A percentile compares a stretch with the other conserved stretches of the same genome.
Conservation (phyloP, 306 rosid species). For the Astragalus membranaceus region DNA sequence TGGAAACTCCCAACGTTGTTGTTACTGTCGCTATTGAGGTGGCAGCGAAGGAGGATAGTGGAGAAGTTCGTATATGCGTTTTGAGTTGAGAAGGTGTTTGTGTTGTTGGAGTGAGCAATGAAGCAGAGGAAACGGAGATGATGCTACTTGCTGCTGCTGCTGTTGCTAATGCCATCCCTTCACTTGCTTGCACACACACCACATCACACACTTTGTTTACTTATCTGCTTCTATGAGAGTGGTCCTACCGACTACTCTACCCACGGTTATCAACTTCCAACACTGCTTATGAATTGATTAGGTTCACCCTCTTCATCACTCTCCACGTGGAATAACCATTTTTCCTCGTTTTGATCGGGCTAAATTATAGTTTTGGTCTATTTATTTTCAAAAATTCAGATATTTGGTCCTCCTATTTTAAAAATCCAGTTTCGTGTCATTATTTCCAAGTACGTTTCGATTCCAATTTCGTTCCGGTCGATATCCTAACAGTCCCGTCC, state of each 20-base stretch:
- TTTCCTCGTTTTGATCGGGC: no score
- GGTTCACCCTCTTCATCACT: constrained; percentile 5
- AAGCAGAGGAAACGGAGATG: constrained; percentile 46
- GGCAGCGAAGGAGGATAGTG: neutral
- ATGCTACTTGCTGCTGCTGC: constrained; percentile 23
- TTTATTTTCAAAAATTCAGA: no score
- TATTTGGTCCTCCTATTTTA: no score
- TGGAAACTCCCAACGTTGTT: neutral
- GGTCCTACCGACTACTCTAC: neutral
- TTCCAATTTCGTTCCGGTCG: no score
- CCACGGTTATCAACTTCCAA: constrained; percentile 14
- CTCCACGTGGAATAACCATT: constrained; percentile 30
- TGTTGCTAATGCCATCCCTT: constrained; percentile 31
- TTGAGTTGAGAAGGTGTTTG: constrained; percentile 22
- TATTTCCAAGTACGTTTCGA: no score
- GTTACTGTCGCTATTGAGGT: neutral
- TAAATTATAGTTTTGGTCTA: no score
- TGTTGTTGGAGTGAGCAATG: constrained; percentile 35
- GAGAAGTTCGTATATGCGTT: neutral
- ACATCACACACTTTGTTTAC: neutral
- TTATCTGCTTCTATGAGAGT: constrained; percentile 28
- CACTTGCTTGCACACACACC: neutral
- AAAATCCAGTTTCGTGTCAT: no score
- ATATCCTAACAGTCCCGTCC: no score
- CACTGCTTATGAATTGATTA: constrained; percentile 33